phyloP scores from a whole-genome alignment of 495 filamentous ascomycete genomes.

The Annulohypoxylon nitens region DNA sequence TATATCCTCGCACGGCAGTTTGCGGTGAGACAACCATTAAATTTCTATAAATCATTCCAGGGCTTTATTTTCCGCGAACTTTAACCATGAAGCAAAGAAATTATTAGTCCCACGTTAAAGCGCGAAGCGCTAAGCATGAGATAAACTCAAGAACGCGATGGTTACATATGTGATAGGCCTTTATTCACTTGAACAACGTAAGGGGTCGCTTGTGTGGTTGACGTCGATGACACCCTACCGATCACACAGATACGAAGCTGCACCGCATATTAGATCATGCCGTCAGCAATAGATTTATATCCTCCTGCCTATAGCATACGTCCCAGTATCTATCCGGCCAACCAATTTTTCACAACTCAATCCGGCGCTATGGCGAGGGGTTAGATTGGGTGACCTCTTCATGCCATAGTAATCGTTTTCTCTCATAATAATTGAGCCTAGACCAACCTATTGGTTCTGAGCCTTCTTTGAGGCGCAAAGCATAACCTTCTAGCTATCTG shows the following conservation, averaged over 20 bases:
- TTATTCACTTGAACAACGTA: not conserved
- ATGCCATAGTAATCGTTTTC: not conserved
- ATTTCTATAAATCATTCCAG: too few relatives aligned
- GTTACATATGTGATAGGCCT: not conserved
- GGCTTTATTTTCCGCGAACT: too few relatives aligned
- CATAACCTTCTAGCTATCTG: not conserved
- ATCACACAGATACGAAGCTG: slow-evolving; percentile 12
- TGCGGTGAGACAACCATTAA: too few relatives aligned
- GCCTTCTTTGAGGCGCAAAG: slow-evolving; percentile 3
- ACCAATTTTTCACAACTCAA: slow-evolving; percentile 1
- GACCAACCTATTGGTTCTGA: slow-evolving; percentile 17
- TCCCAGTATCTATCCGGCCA: not conserved
- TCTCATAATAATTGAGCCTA: slow-evolving; percentile 9
- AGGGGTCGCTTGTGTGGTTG: not conserved
- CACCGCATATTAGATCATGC: not conserved
- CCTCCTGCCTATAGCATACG: not conserved
- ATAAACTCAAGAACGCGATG: not conserved
- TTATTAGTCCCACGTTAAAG: too few relatives aligned
- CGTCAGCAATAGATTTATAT: slow-evolving; percentile 3
- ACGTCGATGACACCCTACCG: not conserved
- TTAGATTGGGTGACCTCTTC: slow-evolving; percentile 9
- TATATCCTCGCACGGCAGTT: too few relatives aligned
- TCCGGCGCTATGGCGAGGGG: not conserved
- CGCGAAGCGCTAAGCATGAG: too few relatives aligned
- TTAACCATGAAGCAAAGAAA: too few relatives aligned